Evolutionary conservation across 2,329 filamentous ascomycete species (phyloP).

Genomic region (Ascochyta lentis): DNA sequence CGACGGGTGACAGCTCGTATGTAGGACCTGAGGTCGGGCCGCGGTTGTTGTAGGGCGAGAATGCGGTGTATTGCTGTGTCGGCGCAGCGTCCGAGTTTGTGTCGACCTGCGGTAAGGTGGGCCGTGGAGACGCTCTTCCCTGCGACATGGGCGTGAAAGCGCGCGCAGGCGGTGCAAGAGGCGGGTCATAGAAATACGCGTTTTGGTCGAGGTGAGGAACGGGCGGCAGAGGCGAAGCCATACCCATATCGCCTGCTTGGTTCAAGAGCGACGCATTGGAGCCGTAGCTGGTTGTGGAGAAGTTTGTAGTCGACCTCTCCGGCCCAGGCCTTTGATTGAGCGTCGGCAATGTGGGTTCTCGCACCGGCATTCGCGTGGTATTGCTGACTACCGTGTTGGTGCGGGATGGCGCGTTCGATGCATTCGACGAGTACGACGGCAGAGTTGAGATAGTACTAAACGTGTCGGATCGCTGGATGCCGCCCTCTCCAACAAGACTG

Average conservation of each 20-base stretch:
- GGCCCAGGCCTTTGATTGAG: conserved; percentile 48
- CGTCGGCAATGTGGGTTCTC: conserved; percentile 53
- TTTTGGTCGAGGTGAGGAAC: conserved; percentile 40
- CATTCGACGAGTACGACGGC: conserved; percentile 59
- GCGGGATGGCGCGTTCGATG: conserved; percentile 51
- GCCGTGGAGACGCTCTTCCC: conserved; percentile 37
- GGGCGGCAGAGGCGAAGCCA: conserved; percentile 37
- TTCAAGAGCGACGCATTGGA: conserved; percentile 69
- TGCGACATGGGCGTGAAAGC: conserved; percentile 42
- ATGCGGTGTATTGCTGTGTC: conserved; percentile 33
- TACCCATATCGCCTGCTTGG: conserved; percentile 67
- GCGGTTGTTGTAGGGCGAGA: conserved; percentile 43
- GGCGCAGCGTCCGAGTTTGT: conserved; percentile 35
- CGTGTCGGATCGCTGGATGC: conserved; percentile 45
- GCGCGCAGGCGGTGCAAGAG: conserved; percentile 31
- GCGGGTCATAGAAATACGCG: conserved; percentile 37
- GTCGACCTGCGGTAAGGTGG: conserved; percentile 39
- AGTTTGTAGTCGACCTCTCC: conserved; percentile 57
- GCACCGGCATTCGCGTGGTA: conserved; percentile 12
- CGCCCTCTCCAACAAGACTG: conserved; percentile 42
- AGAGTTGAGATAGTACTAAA: conserved; percentile 46
- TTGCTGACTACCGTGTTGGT: conserved; percentile 59
- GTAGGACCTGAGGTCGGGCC: conserved; percentile 32
- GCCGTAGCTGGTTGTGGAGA: conserved; percentile 63
- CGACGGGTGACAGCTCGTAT: conserved; percentile 47